Evolutionary conservation across 208 protist genomes (phyloP).

Genomic region (Herpetomonas tarakana): DNA sequence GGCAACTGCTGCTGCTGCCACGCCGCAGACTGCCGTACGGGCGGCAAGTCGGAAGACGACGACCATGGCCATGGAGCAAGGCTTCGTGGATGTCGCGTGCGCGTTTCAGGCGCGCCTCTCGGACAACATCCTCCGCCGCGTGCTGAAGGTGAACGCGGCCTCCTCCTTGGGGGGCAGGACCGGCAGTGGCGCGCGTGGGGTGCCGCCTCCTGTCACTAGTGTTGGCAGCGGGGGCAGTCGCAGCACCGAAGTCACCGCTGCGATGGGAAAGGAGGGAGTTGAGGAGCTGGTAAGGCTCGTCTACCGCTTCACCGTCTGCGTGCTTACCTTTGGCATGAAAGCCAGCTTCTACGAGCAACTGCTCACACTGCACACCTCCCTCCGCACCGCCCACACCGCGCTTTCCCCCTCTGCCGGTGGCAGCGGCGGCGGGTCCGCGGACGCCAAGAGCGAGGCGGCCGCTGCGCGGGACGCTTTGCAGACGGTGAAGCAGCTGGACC

Average conservation of each 20-base stretch:
- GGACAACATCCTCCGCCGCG: neutral
- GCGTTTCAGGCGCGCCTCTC: neutral
- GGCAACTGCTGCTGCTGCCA: neutral
- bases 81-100: neutral
- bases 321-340: slow-evolving; percentile 39
- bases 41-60: neutral
- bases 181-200: neutral
- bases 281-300: slow-evolving; percentile 1
- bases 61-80: neutral
- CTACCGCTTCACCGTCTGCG: slow-evolving; percentile 7
- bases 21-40: neutral
- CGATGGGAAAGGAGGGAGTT: neutral
- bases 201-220: too few species aligned
- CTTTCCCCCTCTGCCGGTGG: neutral
- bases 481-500: slow-evolving; percentile 49
- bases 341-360: slow-evolving; percentile 46
- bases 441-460: neutral
- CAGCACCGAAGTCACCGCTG: neutral
- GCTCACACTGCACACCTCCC: slow-evolving; percentile 44
- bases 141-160: neutral
- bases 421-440: neutral
- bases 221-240: too few species aligned
- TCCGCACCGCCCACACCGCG: slow-evolving; percentile 19
- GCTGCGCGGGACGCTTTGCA: slow-evolving; percentile 17
- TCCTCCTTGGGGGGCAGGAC: neutral